Conservation (phyloP, 257 asterid genomes). For the Jacaranda copaia region DNA sequence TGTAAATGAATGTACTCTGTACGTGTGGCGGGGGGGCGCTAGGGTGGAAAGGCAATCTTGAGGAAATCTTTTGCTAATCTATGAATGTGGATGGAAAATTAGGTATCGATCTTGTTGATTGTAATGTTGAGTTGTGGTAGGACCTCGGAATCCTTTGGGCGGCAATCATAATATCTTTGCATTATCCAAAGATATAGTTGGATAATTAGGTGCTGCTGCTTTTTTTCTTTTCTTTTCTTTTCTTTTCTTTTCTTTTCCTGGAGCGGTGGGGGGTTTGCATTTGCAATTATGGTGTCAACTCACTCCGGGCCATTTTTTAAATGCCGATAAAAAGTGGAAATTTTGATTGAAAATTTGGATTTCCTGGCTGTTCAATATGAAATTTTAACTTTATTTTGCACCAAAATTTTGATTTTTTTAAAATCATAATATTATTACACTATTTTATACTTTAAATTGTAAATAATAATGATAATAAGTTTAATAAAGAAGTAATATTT, state of each 20-base stretch:
- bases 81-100: constrained; percentile 43
- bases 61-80: constrained; percentile 32
- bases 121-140: constrained; percentile 39
- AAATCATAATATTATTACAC: not conserved
- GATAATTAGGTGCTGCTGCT: constrained; percentile 25
- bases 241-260: too few relatives aligned
- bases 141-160: constrained; percentile 40
- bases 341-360: not conserved
- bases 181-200: constrained; percentile 35
- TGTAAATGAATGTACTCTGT: constrained; percentile 14
- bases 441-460: not conserved
- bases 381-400: not conserved
- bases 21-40: not conserved
- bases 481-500: not conserved
- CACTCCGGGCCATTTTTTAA: not conserved
- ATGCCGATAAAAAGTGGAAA: not conserved
- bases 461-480: not conserved
- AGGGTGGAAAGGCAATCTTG: constrained; percentile 17
- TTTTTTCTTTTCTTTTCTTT: too few relatives aligned
- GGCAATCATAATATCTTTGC: constrained; percentile 29
- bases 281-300: constrained; percentile 15
- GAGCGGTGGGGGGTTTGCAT: not conserved
- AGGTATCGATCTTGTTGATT: constrained; percentile 36
- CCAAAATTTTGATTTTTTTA: not conserved
- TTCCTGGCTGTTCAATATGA: not conserved